Evolutionary conservation across 176 grass and related monocot species (phyloP), one percentile per base, ranked within the genome.

Genomic region (Oryza coarctata): DNA sequence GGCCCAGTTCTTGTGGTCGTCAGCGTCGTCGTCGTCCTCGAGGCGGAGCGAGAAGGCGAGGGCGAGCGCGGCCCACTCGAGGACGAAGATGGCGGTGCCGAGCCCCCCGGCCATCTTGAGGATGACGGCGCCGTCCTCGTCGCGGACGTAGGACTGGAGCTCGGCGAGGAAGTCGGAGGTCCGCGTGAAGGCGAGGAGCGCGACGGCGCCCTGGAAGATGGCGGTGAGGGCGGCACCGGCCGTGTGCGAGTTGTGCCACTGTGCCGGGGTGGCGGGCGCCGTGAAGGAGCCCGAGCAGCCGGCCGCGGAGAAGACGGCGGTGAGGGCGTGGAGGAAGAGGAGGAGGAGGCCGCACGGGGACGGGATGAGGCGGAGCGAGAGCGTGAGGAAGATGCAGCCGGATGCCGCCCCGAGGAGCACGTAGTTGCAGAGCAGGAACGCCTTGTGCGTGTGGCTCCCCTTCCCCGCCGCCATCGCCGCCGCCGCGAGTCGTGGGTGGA

Each of bases 41-140:
- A 88, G 89, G 12, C 90, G 91, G 70, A 96, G 86, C 1, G 90
- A 80, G 79, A 99, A 84, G 14, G 92, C 85, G 71, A 99, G 88
- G 57, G 93, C 89, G 72, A 99, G 97, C 5, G 90, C 91, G 33
- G 87, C 87, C 93, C 97, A 96, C 83, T 96, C 91, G 52, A 99
- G 76, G 49, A 93, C 86, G 82, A 99, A 99, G 74, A 96, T 80
- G 69, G 71, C 84, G 44, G 90, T 75, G 58, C 97, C 97, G 83
- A 96, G 93, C 0, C 76, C 97, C 0, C 97, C 97, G 75, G 96
- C 87, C 93, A 99, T 99, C 90, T 94, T 99, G 73, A 99, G 87
- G 12, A 99, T 96, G 58, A 99, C 91, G 74, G 85, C 97, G 28
- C 82, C 97, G 49, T 95, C 97, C 15, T 99, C 97, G 71, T 95